Conservation (phyloP, 1,284 basidiomycete species). For the Pulchroboletus neoregius region DNA sequence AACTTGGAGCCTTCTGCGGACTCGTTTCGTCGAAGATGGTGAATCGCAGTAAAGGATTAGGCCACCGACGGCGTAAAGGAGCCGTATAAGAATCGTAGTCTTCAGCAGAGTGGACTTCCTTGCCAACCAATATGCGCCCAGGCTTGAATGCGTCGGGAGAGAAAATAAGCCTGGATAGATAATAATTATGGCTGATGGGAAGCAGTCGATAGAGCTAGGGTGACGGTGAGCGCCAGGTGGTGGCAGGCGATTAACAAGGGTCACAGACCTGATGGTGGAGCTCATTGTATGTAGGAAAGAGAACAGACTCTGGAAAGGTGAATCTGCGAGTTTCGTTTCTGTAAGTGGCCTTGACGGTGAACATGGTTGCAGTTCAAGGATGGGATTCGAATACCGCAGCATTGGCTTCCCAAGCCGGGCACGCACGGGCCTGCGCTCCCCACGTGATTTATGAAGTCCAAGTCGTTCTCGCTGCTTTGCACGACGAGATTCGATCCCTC, state of each 20-base stretch:
- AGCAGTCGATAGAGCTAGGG: conserved; percentile 65
- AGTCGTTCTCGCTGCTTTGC: conserved; percentile 18
- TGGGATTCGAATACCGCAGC: conserved; percentile 20
- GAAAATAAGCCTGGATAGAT: conserved; percentile 64
- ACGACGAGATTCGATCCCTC: conserved; percentile 48
- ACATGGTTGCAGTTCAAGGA: conserved; percentile 39
- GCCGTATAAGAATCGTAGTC: conserved; percentile 54
- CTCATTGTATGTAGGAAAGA: conserved; percentile 43
- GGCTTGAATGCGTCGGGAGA: conserved; percentile 49
- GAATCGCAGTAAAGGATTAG: conserved; percentile 59
- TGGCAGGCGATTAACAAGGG: conserved; percentile 10
- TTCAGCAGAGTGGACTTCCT: conserved; percentile 52
- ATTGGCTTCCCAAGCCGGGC: too few species aligned
- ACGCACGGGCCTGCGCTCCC: too few species aligned
- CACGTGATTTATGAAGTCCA: not conserved
- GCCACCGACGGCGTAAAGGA: conserved; percentile 49
- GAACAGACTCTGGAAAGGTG: conserved; percentile 36
- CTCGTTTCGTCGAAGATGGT: conserved; percentile 50
- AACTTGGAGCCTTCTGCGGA: conserved; percentile 37
- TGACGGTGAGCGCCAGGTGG: conserved; percentile 14
- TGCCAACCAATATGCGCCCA: conserved; percentile 56
- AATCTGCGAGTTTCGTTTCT: conserved; percentile 49
- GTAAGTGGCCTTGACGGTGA: conserved; percentile 54
- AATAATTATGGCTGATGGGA: conserved; percentile 53
- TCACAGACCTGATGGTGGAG: conserved; percentile 42